Conservation (phyloP, 2,329 filamentous ascomycete genomes). For the Lojkania enalia region DNA sequence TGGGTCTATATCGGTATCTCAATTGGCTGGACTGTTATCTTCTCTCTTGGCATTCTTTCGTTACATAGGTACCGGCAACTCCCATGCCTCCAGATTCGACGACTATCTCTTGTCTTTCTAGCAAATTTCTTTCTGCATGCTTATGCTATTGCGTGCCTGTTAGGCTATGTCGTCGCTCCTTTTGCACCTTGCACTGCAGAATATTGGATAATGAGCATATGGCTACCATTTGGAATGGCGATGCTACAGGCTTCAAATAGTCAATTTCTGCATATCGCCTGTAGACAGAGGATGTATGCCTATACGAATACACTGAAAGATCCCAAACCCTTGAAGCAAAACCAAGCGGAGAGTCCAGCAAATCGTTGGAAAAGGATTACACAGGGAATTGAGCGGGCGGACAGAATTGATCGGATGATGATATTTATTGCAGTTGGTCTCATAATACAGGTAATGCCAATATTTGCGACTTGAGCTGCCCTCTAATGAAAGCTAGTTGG, state of each 20-base stretch:
- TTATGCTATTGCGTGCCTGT: slow-evolving; percentile 28
- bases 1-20: slow-evolving; percentile 25
- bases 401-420: slow-evolving; percentile 32
- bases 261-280: slow-evolving; percentile 39
- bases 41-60: slow-evolving; percentile 17
- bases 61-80: slow-evolving; percentile 25
- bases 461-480: neutral
- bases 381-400: slow-evolving; percentile 26
- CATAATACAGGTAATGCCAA: slow-evolving; percentile 25
- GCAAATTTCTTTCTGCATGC: slow-evolving; percentile 30
- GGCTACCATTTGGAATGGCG: slow-evolving; percentile 35
- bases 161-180: slow-evolving; percentile 30
- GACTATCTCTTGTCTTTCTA: slow-evolving; percentile 31
- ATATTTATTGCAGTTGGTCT: slow-evolving; percentile 34
- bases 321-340: slow-evolving; percentile 25
- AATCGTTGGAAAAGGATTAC: slow-evolving; percentile 31
- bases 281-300: slow-evolving; percentile 37
- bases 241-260: slow-evolving; percentile 41
- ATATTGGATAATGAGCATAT: slow-evolving; percentile 41
- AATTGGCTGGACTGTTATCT: slow-evolving; percentile 22
- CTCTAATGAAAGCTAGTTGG: slow-evolving; percentile 17
- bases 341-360: slow-evolving; percentile 26
- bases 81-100: slow-evolving; percentile 37
- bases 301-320: slow-evolving; percentile 30
- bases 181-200: slow-evolving; percentile 30